Evolutionary conservation across 176 grass and related monocot species (phyloP).

Genomic region (Rhynchospora breviuscula): DNA sequence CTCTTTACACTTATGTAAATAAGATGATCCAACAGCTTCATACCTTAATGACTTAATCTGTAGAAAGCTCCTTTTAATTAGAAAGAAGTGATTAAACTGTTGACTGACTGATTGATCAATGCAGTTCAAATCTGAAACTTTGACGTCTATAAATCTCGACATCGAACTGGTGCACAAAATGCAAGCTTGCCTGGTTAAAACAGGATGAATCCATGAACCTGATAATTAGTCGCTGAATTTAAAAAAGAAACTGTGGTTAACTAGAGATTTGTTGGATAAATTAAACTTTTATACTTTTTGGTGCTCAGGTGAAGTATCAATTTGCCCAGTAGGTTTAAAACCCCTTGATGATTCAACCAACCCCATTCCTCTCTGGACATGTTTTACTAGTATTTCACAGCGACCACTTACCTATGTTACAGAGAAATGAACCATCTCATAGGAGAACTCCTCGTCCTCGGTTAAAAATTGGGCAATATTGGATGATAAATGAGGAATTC

Average conservation of each 20-base stretch:
- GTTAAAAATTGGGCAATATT: too few species aligned
- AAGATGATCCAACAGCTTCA: constrained; percentile 36
- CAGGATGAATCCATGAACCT: background rate
- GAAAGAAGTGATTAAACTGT: background rate
- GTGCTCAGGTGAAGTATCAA: background rate
- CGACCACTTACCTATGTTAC: too few species aligned
- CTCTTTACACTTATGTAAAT: background rate
- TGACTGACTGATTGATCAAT: background rate
- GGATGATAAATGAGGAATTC: too few species aligned
- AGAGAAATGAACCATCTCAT: too few species aligned
- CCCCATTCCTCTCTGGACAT: constrained; percentile 5
- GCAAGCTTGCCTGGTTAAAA: constrained; percentile 7
- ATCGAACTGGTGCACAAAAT: constrained; percentile 25
- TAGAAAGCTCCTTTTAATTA: background rate
- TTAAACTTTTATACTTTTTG: too few species aligned
- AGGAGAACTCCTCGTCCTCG: too few species aligned
- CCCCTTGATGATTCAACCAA: constrained; percentile 16
- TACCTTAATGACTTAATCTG: constrained; percentile 1
- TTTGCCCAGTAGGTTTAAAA: constrained; percentile 17
- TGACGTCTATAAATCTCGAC: constrained; percentile 29
- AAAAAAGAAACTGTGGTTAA: background rate
- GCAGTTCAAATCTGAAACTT: background rate
- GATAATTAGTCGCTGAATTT: background rate
- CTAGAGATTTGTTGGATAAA: background rate
- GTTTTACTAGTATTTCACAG: too few species aligned